Conservation (phyloP, 345 rosid genomes). For the Hibiscus syriacus region DNA sequence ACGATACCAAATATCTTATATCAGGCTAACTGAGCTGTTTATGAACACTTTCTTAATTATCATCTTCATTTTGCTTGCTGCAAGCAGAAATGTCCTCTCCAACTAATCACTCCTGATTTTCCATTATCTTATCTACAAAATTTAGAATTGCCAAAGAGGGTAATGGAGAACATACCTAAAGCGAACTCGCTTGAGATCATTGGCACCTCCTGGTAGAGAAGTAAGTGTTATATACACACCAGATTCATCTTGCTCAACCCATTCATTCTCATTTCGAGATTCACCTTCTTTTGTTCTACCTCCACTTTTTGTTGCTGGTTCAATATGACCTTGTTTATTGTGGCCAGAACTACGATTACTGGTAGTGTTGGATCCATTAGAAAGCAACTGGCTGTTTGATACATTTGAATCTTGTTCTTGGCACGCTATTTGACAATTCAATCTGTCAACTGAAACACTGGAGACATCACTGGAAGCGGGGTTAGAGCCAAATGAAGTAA, state of each 20-base stretch:
- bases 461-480: constrained; percentile 39
- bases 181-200: constrained; percentile 97
- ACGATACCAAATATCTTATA: background rate
- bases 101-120: background rate
- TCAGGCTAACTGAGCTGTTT: background rate
- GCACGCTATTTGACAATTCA: constrained; percentile 27
- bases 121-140: background rate
- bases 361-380: constrained; percentile 48
- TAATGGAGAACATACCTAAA: constrained; percentile 55
- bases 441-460: constrained; percentile 35
- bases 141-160: background rate
- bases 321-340: constrained; percentile 48
- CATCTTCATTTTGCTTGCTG: background rate
- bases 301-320: constrained; percentile 53
- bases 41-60: background rate
- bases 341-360: constrained; percentile 37
- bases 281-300: constrained; percentile 56
- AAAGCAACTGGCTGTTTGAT: constrained; percentile 33
- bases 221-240: constrained; percentile 95
- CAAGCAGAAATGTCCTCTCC: background rate
- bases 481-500: constrained; percentile 51
- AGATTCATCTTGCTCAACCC: constrained; percentile 98
- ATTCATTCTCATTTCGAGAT: constrained; percentile 58
- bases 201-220: constrained; percentile 72
- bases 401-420: constrained; percentile 43